Conservation (phyloP, 805 yeast genomes). For the Nakazawaea populi region DNA sequence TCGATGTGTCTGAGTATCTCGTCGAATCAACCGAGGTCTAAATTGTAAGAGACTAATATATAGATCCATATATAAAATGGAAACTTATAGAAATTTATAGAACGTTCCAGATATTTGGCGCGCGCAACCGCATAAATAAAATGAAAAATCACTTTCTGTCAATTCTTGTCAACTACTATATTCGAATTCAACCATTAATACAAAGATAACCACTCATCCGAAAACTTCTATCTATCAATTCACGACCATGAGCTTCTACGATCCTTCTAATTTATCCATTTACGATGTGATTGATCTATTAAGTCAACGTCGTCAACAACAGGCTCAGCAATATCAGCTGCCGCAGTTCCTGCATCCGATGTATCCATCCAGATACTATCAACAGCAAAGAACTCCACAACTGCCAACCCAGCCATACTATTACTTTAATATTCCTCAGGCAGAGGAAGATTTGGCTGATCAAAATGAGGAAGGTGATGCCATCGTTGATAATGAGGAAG, state of each 20-base stretch:
- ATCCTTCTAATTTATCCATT: conserved; percentile 1
- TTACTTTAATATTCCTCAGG: background rate
- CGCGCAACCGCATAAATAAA: background rate
- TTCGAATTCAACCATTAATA: too few relatives aligned
- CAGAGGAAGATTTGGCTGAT: background rate
- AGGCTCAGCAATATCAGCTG: background rate
- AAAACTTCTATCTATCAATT: background rate
- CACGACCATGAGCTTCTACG: conserved; percentile 1
- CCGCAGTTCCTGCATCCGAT: conserved; percentile 1
- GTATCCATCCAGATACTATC: background rate
- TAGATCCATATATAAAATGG: too few relatives aligned
- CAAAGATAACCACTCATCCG: too few relatives aligned
- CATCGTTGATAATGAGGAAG: background rate
- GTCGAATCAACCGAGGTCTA: background rate
- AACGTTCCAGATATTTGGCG: background rate
- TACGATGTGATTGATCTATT: conserved; percentile 6
- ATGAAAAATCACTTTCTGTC: background rate
- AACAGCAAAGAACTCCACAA: background rate
- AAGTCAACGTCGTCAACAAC: conserved; percentile 4
- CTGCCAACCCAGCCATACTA: conserved; percentile 1
- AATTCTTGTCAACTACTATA: too few relatives aligned
- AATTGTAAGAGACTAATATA: too few relatives aligned
- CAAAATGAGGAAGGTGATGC: background rate
- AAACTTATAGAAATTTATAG: background rate
- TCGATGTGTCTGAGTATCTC: conserved; percentile 1